A percentile compares a stretch with the other conserved stretches of the same genome.
Evolutionary conservation across 495 filamentous ascomycete genomes (phyloP).

Genomic region (Hypoxylon crocopeplum): DNA sequence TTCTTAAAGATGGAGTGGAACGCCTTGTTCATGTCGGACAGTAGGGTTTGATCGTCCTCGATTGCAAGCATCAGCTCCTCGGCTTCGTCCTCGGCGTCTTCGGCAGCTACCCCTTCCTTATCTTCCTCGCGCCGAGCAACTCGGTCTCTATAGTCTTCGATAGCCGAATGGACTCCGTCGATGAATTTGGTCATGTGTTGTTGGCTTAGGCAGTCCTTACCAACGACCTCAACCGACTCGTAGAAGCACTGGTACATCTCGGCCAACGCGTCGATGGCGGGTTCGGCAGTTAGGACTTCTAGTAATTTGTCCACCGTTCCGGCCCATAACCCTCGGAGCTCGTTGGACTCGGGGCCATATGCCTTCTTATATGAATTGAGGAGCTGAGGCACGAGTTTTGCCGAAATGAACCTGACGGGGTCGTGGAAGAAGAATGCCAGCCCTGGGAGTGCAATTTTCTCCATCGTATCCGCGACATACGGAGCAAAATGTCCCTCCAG

Average conservation of each 20-base stretch:
- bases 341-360: conserved; percentile 75
- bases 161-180: conserved; percentile 76
- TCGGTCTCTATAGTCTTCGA: conserved; percentile 90
- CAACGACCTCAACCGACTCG: conserved; percentile 94
- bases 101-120: conserved; percentile 68
- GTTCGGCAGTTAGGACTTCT: conserved; percentile 93
- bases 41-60: conserved; percentile 94
- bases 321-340: conserved; percentile 81
- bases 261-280: conserved; percentile 92
- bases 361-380: conserved; percentile 93
- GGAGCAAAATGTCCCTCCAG: conserved; percentile 90
- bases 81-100: conserved; percentile 83
- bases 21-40: conserved; percentile 99
- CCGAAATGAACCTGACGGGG: conserved; percentile 92
- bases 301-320: conserved; percentile 88
- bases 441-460: conserved; percentile 92
- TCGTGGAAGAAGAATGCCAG: conserved; percentile 99
- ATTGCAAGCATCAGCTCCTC: conserved; percentile 87
- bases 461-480: conserved; percentile 92
- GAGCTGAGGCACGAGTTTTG: conserved; percentile 92
- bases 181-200: conserved; percentile 88
- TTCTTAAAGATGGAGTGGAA: conserved; percentile 99
- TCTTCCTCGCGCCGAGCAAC: conserved; percentile 83
- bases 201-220: conserved; percentile 76
- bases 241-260: conserved; percentile 99